These are phyloP conservation scores for Chalciporus chontae DNA, from an alignment of 768 basidiomycete species.

Conservation along the genomic window DNA sequence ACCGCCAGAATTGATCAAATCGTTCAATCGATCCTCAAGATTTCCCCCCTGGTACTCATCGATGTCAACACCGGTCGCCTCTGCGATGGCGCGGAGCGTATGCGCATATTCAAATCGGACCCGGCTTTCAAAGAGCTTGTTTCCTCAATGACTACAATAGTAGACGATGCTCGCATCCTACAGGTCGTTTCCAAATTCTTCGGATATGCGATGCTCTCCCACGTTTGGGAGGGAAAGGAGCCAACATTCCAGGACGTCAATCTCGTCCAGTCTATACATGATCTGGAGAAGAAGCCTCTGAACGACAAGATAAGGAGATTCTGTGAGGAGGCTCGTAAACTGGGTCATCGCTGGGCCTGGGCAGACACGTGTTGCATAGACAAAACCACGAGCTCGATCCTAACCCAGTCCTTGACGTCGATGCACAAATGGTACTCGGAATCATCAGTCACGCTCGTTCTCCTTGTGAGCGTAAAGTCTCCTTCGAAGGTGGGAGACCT, in stretches of 20 bases:
- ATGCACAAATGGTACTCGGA: slow-evolving; percentile 3
- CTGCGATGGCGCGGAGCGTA: not conserved
- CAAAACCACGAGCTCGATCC: not conserved
- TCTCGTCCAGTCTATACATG: not conserved
- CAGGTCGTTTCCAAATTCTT: not conserved
- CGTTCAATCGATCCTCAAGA: not conserved
- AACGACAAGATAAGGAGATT: not conserved
- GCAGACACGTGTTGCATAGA: slow-evolving; percentile 1
- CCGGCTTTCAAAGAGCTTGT: not conserved
- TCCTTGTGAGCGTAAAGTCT: not conserved
- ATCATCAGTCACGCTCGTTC: not conserved
- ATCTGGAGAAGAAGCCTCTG: not conserved
- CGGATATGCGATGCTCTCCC: not conserved
- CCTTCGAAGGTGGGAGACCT: not conserved
- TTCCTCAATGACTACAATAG: not conserved
- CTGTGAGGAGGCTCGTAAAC: not conserved
- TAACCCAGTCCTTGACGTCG: not conserved
- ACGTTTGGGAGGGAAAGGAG: slow-evolving; percentile 1
- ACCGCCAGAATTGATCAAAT: not conserved
- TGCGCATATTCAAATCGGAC: not conserved
- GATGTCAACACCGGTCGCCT: slow-evolving; percentile 2
- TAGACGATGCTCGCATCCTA: not conserved
- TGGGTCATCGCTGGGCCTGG: slow-evolving; percentile 1
- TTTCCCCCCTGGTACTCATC: slow-evolving; percentile 6
- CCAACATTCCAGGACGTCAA: not conserved